These are phyloP conservation scores for Arachis hypogaea DNA, from an alignment of 306 rosid genomes.

Conservation along the genomic window DNA sequence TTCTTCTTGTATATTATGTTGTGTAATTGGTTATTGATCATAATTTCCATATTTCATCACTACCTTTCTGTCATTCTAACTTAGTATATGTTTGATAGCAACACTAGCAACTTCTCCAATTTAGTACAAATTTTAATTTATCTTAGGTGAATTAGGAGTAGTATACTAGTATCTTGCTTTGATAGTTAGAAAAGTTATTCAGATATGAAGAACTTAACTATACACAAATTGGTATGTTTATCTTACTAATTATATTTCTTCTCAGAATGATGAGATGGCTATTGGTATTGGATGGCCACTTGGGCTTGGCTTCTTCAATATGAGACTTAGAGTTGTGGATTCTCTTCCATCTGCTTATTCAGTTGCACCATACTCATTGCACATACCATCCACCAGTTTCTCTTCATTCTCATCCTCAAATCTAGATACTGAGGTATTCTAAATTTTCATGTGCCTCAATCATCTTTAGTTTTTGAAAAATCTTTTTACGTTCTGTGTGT, in stretches of 20 bases:
- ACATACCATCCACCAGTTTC: slow-evolving; percentile 63
- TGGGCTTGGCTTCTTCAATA: slow-evolving; percentile 66
- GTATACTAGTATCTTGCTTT: background rate
- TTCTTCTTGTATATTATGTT: too few species aligned
- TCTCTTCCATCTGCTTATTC: slow-evolving; percentile 44
- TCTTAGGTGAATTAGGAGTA: background rate
- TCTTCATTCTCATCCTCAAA: slow-evolving; percentile 83
- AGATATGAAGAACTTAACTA: too few species aligned
- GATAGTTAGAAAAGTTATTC: background rate
- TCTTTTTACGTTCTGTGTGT: too few species aligned
- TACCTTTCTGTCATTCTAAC: background rate
- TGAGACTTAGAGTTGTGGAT: slow-evolving; percentile 58
- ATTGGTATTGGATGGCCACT: slow-evolving; percentile 86
- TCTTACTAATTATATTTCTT: slow-evolving; percentile 6
- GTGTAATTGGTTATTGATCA: background rate
- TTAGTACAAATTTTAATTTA: slow-evolving; percentile 1
- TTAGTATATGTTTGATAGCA: slow-evolving; percentile 18
- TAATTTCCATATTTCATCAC: slow-evolving; percentile 14
- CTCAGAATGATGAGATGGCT: slow-evolving; percentile 56
- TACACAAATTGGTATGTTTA: background rate
- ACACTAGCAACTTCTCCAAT: slow-evolving; percentile 9
- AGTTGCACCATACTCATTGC: slow-evolving; percentile 40
- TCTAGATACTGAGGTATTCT: slow-evolving; percentile 79
- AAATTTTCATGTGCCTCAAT: background rate
- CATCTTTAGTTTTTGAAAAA: too few species aligned